Conservation (phyloP, 106 monocot species). For the Dactylorhiza incarnata region DNA sequence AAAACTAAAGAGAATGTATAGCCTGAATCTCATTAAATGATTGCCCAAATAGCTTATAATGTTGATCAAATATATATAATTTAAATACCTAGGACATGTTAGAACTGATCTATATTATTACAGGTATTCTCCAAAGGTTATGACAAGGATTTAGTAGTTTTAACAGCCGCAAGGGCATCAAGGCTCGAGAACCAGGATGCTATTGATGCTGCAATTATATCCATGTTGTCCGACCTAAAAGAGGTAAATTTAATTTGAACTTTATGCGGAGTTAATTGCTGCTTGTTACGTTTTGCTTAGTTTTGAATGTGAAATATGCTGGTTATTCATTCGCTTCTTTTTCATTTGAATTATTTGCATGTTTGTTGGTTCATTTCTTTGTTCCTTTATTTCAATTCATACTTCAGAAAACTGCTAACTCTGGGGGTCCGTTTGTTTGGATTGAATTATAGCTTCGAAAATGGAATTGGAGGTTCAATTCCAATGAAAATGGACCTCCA, state of each 20-base stretch:
- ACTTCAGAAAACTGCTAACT: background rate
- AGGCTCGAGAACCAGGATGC: constrained; percentile 57
- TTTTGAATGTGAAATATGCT: background rate
- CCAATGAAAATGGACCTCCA: too few species aligned
- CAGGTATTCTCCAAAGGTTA: constrained; percentile 40
- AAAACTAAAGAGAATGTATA: background rate
- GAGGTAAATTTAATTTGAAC: constrained; percentile 21
- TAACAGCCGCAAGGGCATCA: constrained; percentile 61
- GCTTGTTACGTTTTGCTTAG: background rate
- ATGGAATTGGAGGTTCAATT: too few species aligned
- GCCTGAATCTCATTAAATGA: background rate
- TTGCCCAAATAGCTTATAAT: background rate
- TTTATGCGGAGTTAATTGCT: background rate
- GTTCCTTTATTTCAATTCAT: background rate
- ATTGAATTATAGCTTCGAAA: too few species aligned
- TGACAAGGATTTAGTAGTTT: constrained; percentile 30
- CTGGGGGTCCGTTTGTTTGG: too few species aligned
- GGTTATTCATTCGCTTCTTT: background rate
- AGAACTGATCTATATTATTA: constrained; percentile 4
- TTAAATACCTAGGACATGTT: background rate
- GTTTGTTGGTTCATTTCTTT: background rate
- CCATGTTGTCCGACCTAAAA: constrained; percentile 38
- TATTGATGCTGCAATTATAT: constrained; percentile 49
- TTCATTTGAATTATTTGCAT: background rate
- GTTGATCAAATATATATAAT: background rate